A percentile compares a stretch with the other conserved stretches of the same genome.
Evolutionary conservation across 495 filamentous ascomycete genomes (phyloP).

Genomic region (Chaetomidium leptoderma): DNA sequence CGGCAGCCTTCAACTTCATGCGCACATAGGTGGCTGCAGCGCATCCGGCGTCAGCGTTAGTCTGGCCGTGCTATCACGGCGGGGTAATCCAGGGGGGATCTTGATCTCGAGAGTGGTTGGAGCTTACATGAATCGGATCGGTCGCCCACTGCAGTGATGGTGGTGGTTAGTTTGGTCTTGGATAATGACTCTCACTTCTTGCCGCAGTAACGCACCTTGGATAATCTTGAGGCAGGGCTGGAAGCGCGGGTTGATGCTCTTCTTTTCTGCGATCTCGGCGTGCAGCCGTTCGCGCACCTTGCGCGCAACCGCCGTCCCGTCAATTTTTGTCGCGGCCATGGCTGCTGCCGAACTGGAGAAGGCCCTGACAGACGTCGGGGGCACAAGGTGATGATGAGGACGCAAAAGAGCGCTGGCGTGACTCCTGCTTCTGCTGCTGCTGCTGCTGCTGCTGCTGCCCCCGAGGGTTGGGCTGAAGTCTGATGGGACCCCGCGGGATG

Average conservation of each 20-base stretch:
- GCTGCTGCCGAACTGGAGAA: conserved; percentile 47
- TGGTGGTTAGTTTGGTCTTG: conserved; percentile 21
- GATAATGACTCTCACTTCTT: too few species aligned
- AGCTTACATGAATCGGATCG: conserved; percentile 85
- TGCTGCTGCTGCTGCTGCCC: background rate
- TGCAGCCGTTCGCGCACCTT: conserved; percentile 75
- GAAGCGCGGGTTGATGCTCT: conserved; percentile 77
- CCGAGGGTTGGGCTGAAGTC: background rate
- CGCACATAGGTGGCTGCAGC: conserved; percentile 88
- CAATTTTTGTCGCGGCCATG: conserved; percentile 88
- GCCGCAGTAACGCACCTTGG: conserved; percentile 62
- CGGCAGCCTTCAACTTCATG: conserved; percentile 97
- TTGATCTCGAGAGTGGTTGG: conserved; percentile 4
- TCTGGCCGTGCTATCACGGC: conserved; percentile 26
- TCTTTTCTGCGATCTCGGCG: conserved; percentile 72
- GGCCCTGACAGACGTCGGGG: conserved; percentile 14
- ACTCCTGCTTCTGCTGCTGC: conserved; percentile 2
- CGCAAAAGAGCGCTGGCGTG: conserved; percentile 13
- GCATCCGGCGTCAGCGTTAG: conserved; percentile 7
- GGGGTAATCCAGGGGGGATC: conserved; percentile 10
- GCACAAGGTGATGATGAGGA: conserved; percentile 3
- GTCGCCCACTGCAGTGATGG: conserved; percentile 62
- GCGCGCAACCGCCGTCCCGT: conserved; percentile 92
- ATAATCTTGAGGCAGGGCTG: conserved; percentile 86
- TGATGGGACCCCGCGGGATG: conserved; percentile 9